These are phyloP conservation scores for Hansenula lynferdii DNA, from an alignment of 1,139 yeast species.

Conservation along the genomic window DNA sequence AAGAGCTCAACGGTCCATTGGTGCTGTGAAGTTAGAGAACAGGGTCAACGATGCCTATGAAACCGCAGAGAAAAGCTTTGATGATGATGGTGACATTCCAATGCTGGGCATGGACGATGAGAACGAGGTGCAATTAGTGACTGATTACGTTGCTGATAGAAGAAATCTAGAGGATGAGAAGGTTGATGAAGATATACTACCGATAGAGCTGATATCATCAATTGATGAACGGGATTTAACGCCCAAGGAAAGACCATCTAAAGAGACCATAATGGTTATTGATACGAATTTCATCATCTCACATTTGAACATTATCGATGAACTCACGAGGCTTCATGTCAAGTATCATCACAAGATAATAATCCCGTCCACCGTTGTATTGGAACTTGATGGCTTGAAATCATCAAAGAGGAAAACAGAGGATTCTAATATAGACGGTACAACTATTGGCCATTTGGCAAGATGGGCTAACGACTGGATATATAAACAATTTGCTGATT, in stretches of 20 bases:
- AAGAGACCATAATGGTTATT: constrained; percentile 41
- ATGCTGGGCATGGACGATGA: constrained; percentile 49
- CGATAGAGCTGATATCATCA: background rate
- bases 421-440: constrained; percentile 20
- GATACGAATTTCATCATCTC: constrained; percentile 79
- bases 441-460: constrained; percentile 53
- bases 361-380: constrained; percentile 65
- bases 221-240: constrained; percentile 10
- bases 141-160: constrained; percentile 34
- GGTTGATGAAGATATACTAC: background rate
- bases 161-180: constrained; percentile 4
- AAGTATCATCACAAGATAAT: constrained; percentile 47
- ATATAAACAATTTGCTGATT: constrained; percentile 51
- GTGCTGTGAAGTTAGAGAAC: constrained; percentile 31
- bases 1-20: constrained; percentile 27
- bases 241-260: constrained; percentile 15
- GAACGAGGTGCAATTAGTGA: constrained; percentile 40
- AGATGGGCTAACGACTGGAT: constrained; percentile 81
- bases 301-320: constrained; percentile 53
- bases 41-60: constrained; percentile 30
- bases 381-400: constrained; percentile 80
- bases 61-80: background rate
- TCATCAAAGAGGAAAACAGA: constrained; percentile 26
- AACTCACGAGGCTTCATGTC: constrained; percentile 35
- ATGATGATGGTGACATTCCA: constrained; percentile 37